These are phyloP conservation scores for Erysimum cheiri DNA, from an alignment of 441 rosid species.

Conservation along the genomic window DNA sequence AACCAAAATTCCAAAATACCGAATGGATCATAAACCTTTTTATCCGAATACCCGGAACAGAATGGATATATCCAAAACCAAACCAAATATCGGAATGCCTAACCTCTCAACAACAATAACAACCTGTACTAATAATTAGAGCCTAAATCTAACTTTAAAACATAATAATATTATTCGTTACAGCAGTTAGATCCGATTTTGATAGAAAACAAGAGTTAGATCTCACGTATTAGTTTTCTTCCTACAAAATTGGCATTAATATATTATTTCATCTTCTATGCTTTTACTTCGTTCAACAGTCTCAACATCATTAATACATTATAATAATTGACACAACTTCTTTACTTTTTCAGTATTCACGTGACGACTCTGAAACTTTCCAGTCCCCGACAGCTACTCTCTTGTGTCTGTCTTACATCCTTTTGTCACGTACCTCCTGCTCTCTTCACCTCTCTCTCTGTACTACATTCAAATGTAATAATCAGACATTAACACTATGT, in stretches of 20 bases:
- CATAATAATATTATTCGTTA: not conserved
- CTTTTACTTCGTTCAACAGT: slow-evolving; percentile 31
- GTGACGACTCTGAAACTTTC: slow-evolving; percentile 68
- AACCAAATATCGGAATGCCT: too few species aligned
- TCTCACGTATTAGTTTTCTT: slow-evolving; percentile 18
- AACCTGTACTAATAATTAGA: not conserved
- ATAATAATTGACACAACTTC: slow-evolving; percentile 22
- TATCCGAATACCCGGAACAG: too few species aligned
- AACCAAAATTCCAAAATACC: too few species aligned
- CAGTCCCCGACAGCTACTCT: slow-evolving; percentile 56
- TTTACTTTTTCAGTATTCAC: slow-evolving; percentile 48
- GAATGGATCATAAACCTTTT: too few species aligned
- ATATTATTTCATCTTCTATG: slow-evolving; percentile 14
- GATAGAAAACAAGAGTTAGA: slow-evolving; percentile 35
- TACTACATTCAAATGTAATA: slow-evolving; percentile 24
- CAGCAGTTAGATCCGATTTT: slow-evolving; percentile 23
- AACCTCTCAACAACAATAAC: not conserved
- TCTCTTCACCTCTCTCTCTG: slow-evolving; percentile 42
- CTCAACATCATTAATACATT: slow-evolving; percentile 1
- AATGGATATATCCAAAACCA: too few species aligned
- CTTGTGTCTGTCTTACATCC: slow-evolving; percentile 47
- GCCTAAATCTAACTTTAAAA: not conserved
- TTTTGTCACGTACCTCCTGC: slow-evolving; percentile 55
- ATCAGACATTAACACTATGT: slow-evolving; percentile 21
- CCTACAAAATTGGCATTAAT: slow-evolving; percentile 15